Evolutionary conservation across 805 yeast species (phyloP).

Genomic region (Maudiozyma turicensis): DNA sequence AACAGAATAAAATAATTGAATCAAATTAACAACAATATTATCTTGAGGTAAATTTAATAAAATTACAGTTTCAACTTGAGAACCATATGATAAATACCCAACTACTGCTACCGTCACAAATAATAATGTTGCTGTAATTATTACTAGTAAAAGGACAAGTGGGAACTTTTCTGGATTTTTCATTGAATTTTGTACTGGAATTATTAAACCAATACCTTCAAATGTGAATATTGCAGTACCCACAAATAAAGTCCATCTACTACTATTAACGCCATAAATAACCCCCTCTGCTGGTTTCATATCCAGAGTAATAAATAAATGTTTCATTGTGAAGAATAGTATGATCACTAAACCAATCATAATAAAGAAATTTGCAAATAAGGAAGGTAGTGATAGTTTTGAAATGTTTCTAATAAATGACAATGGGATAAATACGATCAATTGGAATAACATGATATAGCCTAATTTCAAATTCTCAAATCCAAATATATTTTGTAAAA

Average conservation of each 20-base stretch:
- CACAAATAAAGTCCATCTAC: conserved; percentile 59
- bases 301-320: conserved; percentile 18
- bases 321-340: conserved; percentile 40
- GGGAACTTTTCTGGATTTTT: conserved; percentile 66
- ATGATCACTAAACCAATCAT: conserved; percentile 58
- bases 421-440: conserved; percentile 53
- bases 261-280: conserved; percentile 40
- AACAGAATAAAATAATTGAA: conserved; percentile 62
- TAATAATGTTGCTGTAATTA: conserved; percentile 49
- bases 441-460: conserved; percentile 44
- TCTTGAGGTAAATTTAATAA: conserved; percentile 63
- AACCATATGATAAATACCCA: conserved; percentile 66
- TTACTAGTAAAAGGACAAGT: conserved; percentile 49
- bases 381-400: conserved; percentile 59
- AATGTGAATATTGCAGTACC: conserved; percentile 86
- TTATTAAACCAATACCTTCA: conserved; percentile 75
- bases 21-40: conserved; percentile 48
- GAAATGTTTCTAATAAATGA: conserved; percentile 70
- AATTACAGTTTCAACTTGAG: conserved; percentile 54
- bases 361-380: conserved; percentile 62
- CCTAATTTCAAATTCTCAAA: conserved; percentile 29
- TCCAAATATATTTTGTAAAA: conserved; percentile 42
- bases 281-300: conserved; percentile 46
- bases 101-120: conserved; percentile 56
- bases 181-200: conserved; percentile 80